Base-by-base conservation (phyloP, 2,329 filamentous ascomycete genomes). In the Hysterium pulicare region DNA sequence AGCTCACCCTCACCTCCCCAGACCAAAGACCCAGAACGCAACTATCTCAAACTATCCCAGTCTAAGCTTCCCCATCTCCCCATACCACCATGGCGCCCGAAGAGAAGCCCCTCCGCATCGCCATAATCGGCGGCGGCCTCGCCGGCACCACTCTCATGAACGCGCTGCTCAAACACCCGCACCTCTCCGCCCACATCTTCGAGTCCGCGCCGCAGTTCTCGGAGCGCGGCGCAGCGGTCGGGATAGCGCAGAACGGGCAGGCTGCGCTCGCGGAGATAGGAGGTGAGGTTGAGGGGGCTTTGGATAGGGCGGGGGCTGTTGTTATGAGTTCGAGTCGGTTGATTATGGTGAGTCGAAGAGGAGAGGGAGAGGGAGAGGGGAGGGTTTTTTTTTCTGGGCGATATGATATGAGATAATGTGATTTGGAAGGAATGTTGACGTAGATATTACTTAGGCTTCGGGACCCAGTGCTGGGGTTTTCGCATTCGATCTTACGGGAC, bases 191-290 rank as follows among this genome's bases (percentile, higher is more conserved):
- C 4, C 53, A 61, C 24, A 60, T 71, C 15, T 71, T 68, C 49
- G 69, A 72, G 39, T 48, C 61, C 2, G 63, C 55, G 52, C 16
- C 45, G 39, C 34, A 48, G 41, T 49, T 67, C 61, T 52, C 50
- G 42, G 52, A 71, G 38, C 51, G 69, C 24, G 69, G 69, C 9
- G 66, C 67, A 3, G 68, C 65, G 4, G 53, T 71, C 10, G 67
- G 65, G 2, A 50, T 72, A n/a, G 64, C 68, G 33, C 47, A 48
- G 5, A 72, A 71, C 46, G 68, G 58, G 10, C 48, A 49, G 38
- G 36, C 21, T 9, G 48, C 46, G 19, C 24, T 41, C 16, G 22
- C 16, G 16, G 30, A 10, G 22, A 47, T 52, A 16, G 45, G 44
- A 15, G 34, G 24, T 10, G 19, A 33, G 11, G 26, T 50, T 4